A percentile compares a stretch with the other conserved stretches of the same genome.
These are phyloP conservation scores for Globisporangium apiculatum DNA, from an alignment of 352 stramenopile genomes.

Conservation along the genomic window DNA sequence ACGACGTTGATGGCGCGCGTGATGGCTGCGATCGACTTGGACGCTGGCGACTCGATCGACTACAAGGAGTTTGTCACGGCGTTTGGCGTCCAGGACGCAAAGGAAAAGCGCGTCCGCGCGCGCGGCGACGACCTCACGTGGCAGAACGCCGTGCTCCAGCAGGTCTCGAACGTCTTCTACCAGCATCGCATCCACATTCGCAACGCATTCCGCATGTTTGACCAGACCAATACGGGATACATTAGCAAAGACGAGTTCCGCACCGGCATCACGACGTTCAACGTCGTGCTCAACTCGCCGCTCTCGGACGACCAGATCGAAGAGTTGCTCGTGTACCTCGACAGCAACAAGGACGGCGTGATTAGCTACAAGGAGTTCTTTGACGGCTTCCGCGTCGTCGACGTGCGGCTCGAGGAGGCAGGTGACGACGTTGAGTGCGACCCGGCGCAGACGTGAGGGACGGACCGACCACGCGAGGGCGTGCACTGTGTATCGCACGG, in stretches of 20 bases:
- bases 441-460: neutral
- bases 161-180: slow-evolving; percentile 92
- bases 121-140: slow-evolving; percentile 75
- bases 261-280: slow-evolving; percentile 82
- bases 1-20: slow-evolving; percentile 58
- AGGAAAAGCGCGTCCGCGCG: slow-evolving; percentile 46
- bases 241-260: slow-evolving; percentile 86
- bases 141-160: slow-evolving; percentile 90
- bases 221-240: slow-evolving; percentile 70
- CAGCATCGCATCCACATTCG: slow-evolving; percentile 91
- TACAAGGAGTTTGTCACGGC: slow-evolving; percentile 91
- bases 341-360: slow-evolving; percentile 87
- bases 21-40: slow-evolving; percentile 82
- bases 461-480: slow-evolving; percentile 7
- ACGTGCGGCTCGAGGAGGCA: slow-evolving; percentile 35
- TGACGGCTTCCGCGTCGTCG: slow-evolving; percentile 85
- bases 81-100: slow-evolving; percentile 81
- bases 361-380: slow-evolving; percentile 95
- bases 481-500: too few relatives aligned
- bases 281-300: slow-evolving; percentile 84
- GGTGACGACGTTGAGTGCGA: neutral
- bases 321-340: slow-evolving; percentile 78
- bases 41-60: slow-evolving; percentile 85
- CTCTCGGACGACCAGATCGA: slow-evolving; percentile 91
- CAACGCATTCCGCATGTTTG: slow-evolving; percentile 90